A percentile compares a stretch with the other conserved stretches of the same genome.
Conservation (phyloP, 1,284 basidiomycete species). For the Cutaneotrichosporon sp. region DNA sequence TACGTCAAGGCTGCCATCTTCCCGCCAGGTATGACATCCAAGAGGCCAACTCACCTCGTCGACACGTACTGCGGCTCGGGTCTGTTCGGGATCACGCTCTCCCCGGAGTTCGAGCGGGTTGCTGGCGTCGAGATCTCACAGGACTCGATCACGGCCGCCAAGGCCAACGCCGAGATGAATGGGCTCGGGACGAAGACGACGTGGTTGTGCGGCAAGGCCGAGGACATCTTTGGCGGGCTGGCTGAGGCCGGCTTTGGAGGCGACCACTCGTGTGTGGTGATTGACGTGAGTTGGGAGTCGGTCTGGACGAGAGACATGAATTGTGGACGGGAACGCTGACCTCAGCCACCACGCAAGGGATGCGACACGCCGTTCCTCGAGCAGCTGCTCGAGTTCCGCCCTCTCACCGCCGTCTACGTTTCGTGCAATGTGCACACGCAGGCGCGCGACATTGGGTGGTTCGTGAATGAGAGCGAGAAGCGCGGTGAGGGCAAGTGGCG, state of each 20-base stretch:
- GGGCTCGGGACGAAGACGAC: constrained; percentile 48
- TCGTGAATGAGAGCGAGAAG: constrained; percentile 28
- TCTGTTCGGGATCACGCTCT: constrained; percentile 86
- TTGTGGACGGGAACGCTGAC: neutral
- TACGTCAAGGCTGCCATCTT: constrained; percentile 78
- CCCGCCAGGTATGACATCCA: constrained; percentile 39
- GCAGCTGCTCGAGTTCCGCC: constrained; percentile 72
- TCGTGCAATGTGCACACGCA: constrained; percentile 77
- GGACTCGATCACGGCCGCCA: constrained; percentile 74
- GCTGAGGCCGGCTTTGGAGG: constrained; percentile 44
- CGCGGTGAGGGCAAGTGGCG: constrained; percentile 30
- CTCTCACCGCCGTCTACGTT: constrained; percentile 77
- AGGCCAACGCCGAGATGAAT: constrained; percentile 77
- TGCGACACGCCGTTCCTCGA: constrained; percentile 78
- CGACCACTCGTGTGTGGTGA: constrained; percentile 45
- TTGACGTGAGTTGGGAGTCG: constrained; percentile 48
- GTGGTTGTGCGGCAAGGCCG: constrained; percentile 60
- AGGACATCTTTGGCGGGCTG: constrained; percentile 57
- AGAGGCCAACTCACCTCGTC: constrained; percentile 72
- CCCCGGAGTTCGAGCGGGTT: constrained; percentile 71
- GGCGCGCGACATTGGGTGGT: constrained; percentile 37
- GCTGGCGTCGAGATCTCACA: constrained; percentile 83
- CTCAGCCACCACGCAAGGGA: constrained; percentile 84
- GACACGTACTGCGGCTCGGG: constrained; percentile 89
- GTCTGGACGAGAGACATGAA: too few species aligned